Evolutionary conservation across 768 basidiomycete genomes (phyloP).

Genomic region (Lentinula guzmanii): DNA sequence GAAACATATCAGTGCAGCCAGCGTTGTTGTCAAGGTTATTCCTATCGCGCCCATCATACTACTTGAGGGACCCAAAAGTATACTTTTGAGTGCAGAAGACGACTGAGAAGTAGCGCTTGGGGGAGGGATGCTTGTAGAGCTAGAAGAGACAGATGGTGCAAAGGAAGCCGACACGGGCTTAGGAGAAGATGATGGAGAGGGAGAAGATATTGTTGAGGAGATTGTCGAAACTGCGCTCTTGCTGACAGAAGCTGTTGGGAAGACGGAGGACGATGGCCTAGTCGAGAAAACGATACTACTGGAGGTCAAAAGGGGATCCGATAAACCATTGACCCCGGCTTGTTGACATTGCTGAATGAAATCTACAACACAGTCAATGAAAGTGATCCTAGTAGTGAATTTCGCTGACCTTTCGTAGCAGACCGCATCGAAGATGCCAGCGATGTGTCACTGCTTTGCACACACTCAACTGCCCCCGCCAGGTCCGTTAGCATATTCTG

Average conservation of each 20-base stretch:
- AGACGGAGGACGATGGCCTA: background rate
- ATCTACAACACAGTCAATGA: background rate
- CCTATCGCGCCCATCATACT: background rate
- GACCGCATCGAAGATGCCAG: background rate
- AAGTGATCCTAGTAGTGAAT: too few species aligned
- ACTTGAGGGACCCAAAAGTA: background rate
- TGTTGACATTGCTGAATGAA: background rate
- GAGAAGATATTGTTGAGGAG: background rate
- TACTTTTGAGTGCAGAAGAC: background rate
- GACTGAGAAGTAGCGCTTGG: background rate
- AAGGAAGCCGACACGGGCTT: background rate
- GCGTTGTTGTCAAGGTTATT: background rate
- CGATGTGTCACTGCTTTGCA: background rate
- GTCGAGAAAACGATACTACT: background rate
- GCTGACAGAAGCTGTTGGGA: background rate
- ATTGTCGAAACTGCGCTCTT: background rate
- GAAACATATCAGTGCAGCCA: background rate
- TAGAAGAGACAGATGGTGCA: background rate
- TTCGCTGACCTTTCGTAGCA: background rate
- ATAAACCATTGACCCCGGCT: background rate
- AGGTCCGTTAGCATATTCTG: conserved; percentile 1
- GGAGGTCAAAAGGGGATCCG: background rate
- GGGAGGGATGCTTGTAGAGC: background rate
- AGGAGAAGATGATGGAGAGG: background rate
- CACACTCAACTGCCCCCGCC: background rate